Evolutionary conservation across 1,284 basidiomycete genomes (phyloP).

Genomic region (Cutaneotrichosporon daszewskae): DNA sequence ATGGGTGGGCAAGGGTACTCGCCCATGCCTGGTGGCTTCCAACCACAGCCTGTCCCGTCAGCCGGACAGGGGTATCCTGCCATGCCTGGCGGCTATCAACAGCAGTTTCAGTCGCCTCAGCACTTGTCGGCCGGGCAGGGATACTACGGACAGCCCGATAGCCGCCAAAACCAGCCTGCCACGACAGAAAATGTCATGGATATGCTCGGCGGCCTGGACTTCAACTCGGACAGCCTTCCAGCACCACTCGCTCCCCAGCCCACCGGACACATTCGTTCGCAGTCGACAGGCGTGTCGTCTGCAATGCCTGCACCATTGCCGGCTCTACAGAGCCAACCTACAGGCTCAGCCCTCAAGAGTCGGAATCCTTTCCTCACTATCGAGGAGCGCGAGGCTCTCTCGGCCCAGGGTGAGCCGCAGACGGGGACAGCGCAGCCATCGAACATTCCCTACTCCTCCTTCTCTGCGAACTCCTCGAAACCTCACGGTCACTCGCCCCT

Average conservation of each 20-base stretch:
- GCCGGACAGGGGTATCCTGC: too few species aligned
- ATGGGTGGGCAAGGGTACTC: too few species aligned
- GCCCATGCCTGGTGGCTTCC: too few species aligned
- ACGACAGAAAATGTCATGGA: conserved; percentile 10
- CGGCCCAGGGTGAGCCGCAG: not conserved
- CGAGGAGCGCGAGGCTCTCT: conserved; percentile 59
- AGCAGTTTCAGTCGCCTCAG: too few species aligned
- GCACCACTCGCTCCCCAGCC: conserved; percentile 14
- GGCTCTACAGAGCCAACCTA: too few species aligned
- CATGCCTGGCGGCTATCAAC: too few species aligned
- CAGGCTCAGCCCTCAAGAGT: conserved; percentile 25
- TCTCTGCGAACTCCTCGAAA: too few species aligned
- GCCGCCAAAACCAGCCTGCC: too few species aligned
- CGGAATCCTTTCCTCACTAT: conserved; percentile 53
- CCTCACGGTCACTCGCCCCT: not conserved
- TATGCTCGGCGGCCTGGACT: conserved; percentile 10
- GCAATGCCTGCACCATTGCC: too few species aligned
- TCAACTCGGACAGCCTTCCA: conserved; percentile 7
- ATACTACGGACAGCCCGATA: too few species aligned
- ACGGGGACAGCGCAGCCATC: not conserved
- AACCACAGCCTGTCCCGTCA: too few species aligned
- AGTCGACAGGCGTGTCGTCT: not conserved
- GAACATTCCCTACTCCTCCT: not conserved
- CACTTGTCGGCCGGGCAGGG: too few species aligned
- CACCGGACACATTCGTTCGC: conserved; percentile 14